A percentile compares a stretch with the other conserved stretches of the same genome.
These are phyloP conservation scores for Psophocarpus tetragonolobus DNA, from an alignment of 306 rosid species.

Conservation along the genomic window DNA sequence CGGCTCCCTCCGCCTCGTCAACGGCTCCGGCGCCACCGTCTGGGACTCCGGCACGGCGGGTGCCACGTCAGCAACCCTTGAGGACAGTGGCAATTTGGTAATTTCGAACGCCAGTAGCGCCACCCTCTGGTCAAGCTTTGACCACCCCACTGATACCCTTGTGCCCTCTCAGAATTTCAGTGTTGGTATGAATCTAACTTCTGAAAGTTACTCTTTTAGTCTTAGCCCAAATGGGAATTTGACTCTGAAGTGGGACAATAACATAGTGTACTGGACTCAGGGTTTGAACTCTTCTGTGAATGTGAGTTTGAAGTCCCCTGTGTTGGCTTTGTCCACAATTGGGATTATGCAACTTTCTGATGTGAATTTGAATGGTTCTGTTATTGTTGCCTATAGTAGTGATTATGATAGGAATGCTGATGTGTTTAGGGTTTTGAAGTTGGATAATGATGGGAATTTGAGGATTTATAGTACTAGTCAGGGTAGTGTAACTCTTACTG, in stretches of 20 bases:
- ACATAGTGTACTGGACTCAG: slow-evolving; percentile 50
- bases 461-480: slow-evolving; percentile 54
- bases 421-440: slow-evolving; percentile 54
- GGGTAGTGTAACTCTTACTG: slow-evolving; percentile 41
- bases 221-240: slow-evolving; percentile 49
- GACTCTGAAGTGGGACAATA: slow-evolving; percentile 59
- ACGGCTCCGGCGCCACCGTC: slow-evolving; percentile 56
- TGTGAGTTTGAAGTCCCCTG: slow-evolving; percentile 44
- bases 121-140: slow-evolving; percentile 68
- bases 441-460: slow-evolving; percentile 71
- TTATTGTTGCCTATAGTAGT: slow-evolving; percentile 58
- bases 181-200: slow-evolving; percentile 41
- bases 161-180: slow-evolving; percentile 65
- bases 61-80: slow-evolving; percentile 53
- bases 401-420: slow-evolving; percentile 53
- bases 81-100: slow-evolving; percentile 53
- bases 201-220: slow-evolving; percentile 54
- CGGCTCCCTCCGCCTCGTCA: slow-evolving; percentile 60
- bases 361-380: slow-evolving; percentile 29
- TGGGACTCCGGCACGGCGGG: slow-evolving; percentile 66
- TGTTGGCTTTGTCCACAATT: slow-evolving; percentile 38
- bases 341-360: slow-evolving; percentile 59
- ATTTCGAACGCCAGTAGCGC: slow-evolving; percentile 40
- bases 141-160: slow-evolving; percentile 62
- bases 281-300: slow-evolving; percentile 57